Base-by-base conservation (phyloP, 305 asterid genomes). In the Fraxinus sp. region DNA sequence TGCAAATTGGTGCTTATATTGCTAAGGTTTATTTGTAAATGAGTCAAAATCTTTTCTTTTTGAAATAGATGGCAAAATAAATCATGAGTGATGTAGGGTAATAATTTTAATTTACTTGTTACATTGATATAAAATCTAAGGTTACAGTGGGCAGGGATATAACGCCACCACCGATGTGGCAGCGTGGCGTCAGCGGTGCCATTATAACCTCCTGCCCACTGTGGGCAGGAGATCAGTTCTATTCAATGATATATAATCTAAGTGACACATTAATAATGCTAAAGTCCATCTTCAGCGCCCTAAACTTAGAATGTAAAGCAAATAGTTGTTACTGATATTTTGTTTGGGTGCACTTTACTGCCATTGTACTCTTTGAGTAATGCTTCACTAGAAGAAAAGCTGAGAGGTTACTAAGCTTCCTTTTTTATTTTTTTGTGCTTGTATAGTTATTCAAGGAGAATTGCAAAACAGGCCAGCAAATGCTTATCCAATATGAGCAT, bases 401-500 rank as follows among this genome's bases (percentile, higher is more conserved):
- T 83, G 80, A 52, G 82, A 68, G 20, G 11, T 52, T 35, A n/a
- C 64, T 36, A 81, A 62, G 73, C 3, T 66, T 66, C 30, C 30
- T 26, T n/a, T 57, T 57, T 57, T 18, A n/a, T 5, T 37, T 7
- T n/a, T n/a, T 77, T 16, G 28, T n/a, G 32, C 72, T 18, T 24
- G 46, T 30, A 77, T 3, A 37, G 52, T 52, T 37, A 41, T 46
- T 18, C 78, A 3, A 30, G 26, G 13, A 26, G 73, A 49, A 46
- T 33, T 5, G 22, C 0, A 52, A 14, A 46, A 49, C 41, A 24
- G 41, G 59, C 46, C 24, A 33, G 72, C 30, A 52, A 52, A 52
- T 79, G 59, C 57, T 37, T 71, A 39, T 24, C 78, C 55, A 24
- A 41, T 3, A 35, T 3, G 26, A 13, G 14, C 39, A 35, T 49